phyloP scores from a whole-genome alignment of 805 yeast species.

The Lipomyces anomalus region DNA sequence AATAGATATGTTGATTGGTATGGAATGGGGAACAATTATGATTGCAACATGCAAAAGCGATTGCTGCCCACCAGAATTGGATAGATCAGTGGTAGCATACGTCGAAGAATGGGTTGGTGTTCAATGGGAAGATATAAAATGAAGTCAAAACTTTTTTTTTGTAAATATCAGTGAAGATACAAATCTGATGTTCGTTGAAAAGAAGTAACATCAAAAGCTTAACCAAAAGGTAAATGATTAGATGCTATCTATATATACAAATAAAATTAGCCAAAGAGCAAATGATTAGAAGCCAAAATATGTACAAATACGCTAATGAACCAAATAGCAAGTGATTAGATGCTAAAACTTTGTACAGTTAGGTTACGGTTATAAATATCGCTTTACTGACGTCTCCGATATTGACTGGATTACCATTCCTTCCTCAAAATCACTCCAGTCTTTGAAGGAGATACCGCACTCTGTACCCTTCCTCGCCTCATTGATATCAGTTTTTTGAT shows the following conservation, averaged over 20 bases:
- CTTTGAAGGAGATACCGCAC: slow-evolving; percentile 73
- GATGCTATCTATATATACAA: neutral
- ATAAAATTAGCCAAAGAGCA: neutral
- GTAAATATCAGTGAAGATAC: neutral
- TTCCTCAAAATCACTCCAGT: slow-evolving; percentile 59
- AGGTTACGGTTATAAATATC: slow-evolving; percentile 45
- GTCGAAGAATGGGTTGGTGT: slow-evolving; percentile 76
- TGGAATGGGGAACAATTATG: slow-evolving; percentile 96
- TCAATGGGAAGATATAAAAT: slow-evolving; percentile 61
- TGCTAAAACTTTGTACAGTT: too few species aligned
- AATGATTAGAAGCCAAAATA: neutral
- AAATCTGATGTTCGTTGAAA: neutral
- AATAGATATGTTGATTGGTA: slow-evolving; percentile 56
- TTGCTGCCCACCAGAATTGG: slow-evolving; percentile 48
- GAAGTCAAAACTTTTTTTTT: neutral
- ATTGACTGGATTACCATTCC: slow-evolving; percentile 74
- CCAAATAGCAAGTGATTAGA: neutral
- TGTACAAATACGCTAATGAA: neutral
- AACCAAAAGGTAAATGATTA: too few species aligned
- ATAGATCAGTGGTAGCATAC: slow-evolving; percentile 67
- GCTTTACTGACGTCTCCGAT: slow-evolving; percentile 57
- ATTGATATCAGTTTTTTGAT: slow-evolving; percentile 68
- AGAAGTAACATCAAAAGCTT: too few species aligned
- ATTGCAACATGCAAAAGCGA: slow-evolving; percentile 74
- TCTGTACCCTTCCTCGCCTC: slow-evolving; percentile 83